phyloP scores from a whole-genome alignment of 2,329 filamentous ascomycete species.

The Epichloe uncinata region DNA sequence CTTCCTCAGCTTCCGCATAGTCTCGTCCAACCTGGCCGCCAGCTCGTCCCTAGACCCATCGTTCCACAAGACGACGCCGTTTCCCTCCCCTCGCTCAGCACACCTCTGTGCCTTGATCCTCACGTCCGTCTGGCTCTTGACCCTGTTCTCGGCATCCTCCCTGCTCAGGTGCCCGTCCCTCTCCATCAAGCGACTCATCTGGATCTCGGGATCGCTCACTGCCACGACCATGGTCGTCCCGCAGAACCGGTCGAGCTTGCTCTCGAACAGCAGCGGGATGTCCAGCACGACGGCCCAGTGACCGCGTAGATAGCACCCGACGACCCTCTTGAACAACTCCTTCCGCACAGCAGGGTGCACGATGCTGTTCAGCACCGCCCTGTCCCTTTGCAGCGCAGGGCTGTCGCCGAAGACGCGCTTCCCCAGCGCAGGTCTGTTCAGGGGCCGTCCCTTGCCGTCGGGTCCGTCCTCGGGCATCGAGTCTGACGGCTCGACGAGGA shows the following conservation, averaged over 20 bases:
- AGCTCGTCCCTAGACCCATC: slow-evolving; percentile 63
- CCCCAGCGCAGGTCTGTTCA: slow-evolving; percentile 80
- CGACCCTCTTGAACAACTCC: slow-evolving; percentile 65
- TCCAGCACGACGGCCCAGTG: slow-evolving; percentile 86
- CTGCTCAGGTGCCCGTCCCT: slow-evolving; percentile 64
- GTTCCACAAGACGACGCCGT: slow-evolving; percentile 82
- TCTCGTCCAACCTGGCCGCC: slow-evolving; percentile 49
- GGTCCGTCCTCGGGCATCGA: slow-evolving; percentile 40
- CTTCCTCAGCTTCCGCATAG: slow-evolving; percentile 48
- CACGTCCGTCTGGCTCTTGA: slow-evolving; percentile 77
- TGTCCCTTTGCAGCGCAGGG: slow-evolving; percentile 55
- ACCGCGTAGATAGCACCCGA: slow-evolving; percentile 61
- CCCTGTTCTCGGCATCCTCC: slow-evolving; percentile 81
- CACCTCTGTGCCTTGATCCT: slow-evolving; percentile 68
- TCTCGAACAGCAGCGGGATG: slow-evolving; percentile 85
- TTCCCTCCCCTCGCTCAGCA: slow-evolving; percentile 46
- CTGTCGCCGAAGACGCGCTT: slow-evolving; percentile 73
- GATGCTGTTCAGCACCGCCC: slow-evolving; percentile 71
- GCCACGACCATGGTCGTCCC: slow-evolving; percentile 79
- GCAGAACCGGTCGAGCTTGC: slow-evolving; percentile 71
- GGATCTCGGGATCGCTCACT: slow-evolving; percentile 63
- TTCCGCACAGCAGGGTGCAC: slow-evolving; percentile 81
- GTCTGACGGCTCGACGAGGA: slow-evolving; percentile 51
- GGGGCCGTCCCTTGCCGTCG: slow-evolving; percentile 51
- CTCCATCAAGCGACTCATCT: slow-evolving; percentile 65